phyloP scores from a whole-genome alignment of 768 basidiomycete genomes.

The Aureoboletus auriporus region DNA sequence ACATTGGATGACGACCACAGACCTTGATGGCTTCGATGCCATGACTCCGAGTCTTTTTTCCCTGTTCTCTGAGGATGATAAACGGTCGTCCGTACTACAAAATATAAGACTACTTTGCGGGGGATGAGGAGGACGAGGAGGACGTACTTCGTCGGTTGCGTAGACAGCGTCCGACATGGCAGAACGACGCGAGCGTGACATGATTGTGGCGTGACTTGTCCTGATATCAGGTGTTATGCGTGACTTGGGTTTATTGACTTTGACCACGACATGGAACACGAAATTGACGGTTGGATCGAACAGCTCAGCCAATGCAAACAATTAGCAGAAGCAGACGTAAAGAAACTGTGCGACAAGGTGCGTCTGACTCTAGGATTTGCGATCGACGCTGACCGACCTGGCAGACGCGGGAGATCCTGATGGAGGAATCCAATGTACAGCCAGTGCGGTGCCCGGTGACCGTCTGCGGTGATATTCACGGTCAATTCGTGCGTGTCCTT shows the following conservation, averaged over 20 bases:
- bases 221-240: slow-evolving; percentile 26
- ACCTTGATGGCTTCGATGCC: slow-evolving; percentile 96
- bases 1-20: slow-evolving; percentile 6
- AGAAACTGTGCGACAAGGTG: slow-evolving; percentile 98
- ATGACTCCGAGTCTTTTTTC: slow-evolving; percentile 86
- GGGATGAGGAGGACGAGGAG: background rate
- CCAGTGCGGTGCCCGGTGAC: slow-evolving; percentile 98
- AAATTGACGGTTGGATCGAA: slow-evolving; percentile 96
- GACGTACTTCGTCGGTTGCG: slow-evolving; percentile 78
- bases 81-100: slow-evolving; percentile 90
- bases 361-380: slow-evolving; percentile 4
- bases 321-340: slow-evolving; percentile 90
- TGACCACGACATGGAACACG: slow-evolving; percentile 46
- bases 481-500: slow-evolving; percentile 87
- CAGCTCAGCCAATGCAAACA: slow-evolving; percentile 98
- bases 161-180: slow-evolving; percentile 62
- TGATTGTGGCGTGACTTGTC: slow-evolving; percentile 21
- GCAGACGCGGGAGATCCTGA: slow-evolving; percentile 95
- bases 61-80: slow-evolving; percentile 93
- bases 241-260: slow-evolving; percentile 22
- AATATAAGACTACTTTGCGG: too few species aligned
- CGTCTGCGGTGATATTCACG: slow-evolving; percentile 99
- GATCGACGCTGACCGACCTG: slow-evolving; percentile 17
- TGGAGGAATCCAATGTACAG: slow-evolving; percentile 99
- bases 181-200: slow-evolving; percentile 21